phyloP scores from a whole-genome alignment of 2,329 filamentous ascomycete species.

The Blastomyces percursus region DNA sequence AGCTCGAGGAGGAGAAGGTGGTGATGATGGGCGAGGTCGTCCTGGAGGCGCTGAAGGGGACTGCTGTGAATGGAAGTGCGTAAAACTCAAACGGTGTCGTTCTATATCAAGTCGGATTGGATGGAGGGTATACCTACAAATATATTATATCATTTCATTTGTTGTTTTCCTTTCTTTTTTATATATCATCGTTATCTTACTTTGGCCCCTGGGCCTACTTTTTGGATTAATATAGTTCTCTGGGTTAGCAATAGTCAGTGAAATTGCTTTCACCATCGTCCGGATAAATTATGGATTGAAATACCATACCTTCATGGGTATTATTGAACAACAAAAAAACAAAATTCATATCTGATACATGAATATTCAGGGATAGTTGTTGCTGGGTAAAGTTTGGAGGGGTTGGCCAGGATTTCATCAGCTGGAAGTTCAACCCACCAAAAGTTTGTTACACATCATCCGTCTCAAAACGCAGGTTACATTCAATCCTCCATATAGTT shows the following conservation, averaged over 20 bases:
- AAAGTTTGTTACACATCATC: not conserved
- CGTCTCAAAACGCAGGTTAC: not conserved
- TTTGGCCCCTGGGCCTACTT: no score
- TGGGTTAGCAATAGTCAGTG: no score
- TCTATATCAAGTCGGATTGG: not conserved
- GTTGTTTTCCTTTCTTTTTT: not conserved
- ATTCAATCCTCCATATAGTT: no score
- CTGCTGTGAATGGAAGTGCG: not conserved
- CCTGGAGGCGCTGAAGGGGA: conserved; percentile 16
- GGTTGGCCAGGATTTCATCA: not conserved
- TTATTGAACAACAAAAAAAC: not conserved
- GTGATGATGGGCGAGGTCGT: conserved; percentile 31
- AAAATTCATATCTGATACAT: not conserved
- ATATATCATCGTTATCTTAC: not conserved
- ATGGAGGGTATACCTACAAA: not conserved
- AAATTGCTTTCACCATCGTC: not conserved
- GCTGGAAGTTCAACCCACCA: not conserved
- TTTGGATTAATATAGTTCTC: no score
- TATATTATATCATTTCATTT: not conserved
- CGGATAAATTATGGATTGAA: not conserved
- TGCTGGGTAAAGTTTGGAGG: not conserved
- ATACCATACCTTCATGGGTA: not conserved
- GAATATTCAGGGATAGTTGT: not conserved
- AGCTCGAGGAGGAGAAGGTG: conserved; percentile 25
- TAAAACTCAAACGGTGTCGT: not conserved